phyloP scores from a whole-genome alignment of 441 rosid genomes.

The Biscutella laevigata region DNA sequence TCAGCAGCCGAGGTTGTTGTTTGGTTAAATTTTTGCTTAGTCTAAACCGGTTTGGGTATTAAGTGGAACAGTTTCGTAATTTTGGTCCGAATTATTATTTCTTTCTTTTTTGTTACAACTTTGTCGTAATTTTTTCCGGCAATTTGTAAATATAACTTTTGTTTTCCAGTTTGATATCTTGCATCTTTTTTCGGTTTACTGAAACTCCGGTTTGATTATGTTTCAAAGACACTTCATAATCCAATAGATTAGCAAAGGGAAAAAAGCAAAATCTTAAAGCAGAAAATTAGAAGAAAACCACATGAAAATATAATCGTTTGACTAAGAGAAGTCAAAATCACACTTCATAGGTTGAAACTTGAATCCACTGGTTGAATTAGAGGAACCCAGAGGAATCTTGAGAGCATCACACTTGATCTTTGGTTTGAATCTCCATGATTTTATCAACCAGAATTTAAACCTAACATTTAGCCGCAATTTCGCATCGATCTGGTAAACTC shows the following conservation, averaged over 20 bases:
- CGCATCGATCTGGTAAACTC: conserved; percentile 41
- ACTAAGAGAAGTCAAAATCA: conserved; percentile 28
- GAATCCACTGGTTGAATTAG: conserved; percentile 15
- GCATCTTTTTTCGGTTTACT: background rate
- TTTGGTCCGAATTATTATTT: background rate
- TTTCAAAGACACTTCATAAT: background rate
- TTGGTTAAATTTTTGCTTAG: background rate
- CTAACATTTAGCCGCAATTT: conserved; percentile 43
- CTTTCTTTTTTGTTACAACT: background rate
- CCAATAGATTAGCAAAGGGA: background rate
- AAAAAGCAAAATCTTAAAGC: background rate
- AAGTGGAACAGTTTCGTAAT: conserved; percentile 4
- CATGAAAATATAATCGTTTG: background rate
- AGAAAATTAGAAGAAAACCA: background rate
- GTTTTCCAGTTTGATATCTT: no score
- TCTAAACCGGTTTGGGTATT: background rate
- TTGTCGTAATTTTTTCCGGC: background rate
- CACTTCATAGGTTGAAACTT: conserved; percentile 29
- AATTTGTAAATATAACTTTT: no score
- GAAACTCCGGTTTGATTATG: background rate
- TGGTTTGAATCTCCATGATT: conserved; percentile 42
- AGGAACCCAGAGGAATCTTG: conserved; percentile 39
- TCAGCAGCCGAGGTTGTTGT: background rate
- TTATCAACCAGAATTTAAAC: conserved; percentile 49
- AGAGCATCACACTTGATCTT: conserved; percentile 42